Conservation (phyloP, 2,329 filamentous ascomycete species). For the Aureobasidium sp. region DNA sequence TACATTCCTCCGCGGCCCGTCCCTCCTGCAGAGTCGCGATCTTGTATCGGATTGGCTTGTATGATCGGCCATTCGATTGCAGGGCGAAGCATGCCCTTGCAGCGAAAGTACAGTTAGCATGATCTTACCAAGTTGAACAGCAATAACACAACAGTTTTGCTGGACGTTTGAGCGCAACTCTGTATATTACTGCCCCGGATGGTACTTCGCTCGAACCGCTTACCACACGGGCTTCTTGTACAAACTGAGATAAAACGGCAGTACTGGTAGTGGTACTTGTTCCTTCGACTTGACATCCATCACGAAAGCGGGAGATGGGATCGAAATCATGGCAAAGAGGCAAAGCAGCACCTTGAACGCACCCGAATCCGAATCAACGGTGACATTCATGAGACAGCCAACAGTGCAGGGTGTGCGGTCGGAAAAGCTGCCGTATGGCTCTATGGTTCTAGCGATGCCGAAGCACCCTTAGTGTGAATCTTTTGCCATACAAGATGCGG, state of each 20-base stretch:
- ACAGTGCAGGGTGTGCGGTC: conserved; percentile 23
- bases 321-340: conserved; percentile 16
- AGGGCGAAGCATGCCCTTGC: conserved; percentile 20
- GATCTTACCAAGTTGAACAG: too few species aligned
- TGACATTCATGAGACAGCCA: conserved; percentile 27
- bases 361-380: conserved; percentile 22
- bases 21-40: neutral
- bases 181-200: too few species aligned
- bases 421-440: conserved; percentile 19
- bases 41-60: conserved; percentile 21
- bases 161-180: too few species aligned
- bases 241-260: too few species aligned
- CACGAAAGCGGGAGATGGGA: too few species aligned
- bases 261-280: too few species aligned
- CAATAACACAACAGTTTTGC: too few species aligned
- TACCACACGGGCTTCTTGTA: too few species aligned
- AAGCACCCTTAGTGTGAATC: conserved; percentile 25
- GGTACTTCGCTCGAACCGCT: too few species aligned
- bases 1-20: neutral
- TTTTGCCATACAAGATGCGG: conserved; percentile 22
- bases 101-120: too few species aligned
- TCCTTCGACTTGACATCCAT: too few species aligned
- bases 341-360: conserved; percentile 22
- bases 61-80: conserved; percentile 22
- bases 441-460: conserved; percentile 21